Evolutionary conservation across 805 yeast genomes (phyloP), one percentile per base, ranked within the genome.

Genomic region (Kazachstania kunashirensis): DNA sequence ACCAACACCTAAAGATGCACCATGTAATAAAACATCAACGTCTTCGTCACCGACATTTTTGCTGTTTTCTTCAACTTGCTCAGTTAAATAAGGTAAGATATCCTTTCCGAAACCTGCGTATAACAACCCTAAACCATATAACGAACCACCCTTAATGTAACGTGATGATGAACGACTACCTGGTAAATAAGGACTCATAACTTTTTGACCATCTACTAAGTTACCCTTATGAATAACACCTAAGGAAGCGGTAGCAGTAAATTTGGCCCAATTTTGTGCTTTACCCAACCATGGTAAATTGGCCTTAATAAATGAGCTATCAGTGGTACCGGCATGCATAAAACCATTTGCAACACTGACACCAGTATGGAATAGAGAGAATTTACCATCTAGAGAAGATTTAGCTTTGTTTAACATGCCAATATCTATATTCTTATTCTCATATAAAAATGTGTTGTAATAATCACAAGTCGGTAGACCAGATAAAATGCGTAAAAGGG

Each of bases 231-330:
- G 97, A 48, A 92, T 88, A 21, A 89, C 97, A 56, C 98, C 98
- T 43, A 92, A 67, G 11, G 97, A 96, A 7, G 97, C 97, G 11
- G 97, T 89, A 2, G 97, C 96, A 0, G 95, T 78, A 59, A 92
- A 92, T 57, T 89, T 92, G 5, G 96, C 86, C 98, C 98, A 92
- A 61, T 89, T 86, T 32, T 89, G 79, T n/a, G 98, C 96, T 62
- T 86, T 84, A 30, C 94, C 94, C 47, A 92, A 69, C 96, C 97
- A 92, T 52, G 89, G 96, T 52, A 86, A 68, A 55, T 92, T 92
- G 30, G 80, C 73, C 57, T 95, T 73, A 63, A 89, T 82, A 53
- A 92, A 92, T 0, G 86, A 76, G 58, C 92, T 96, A 53, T 84
- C 94, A 7, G 97, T 84, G 11, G 98, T 92, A 40, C 97, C 98